Evolutionary conservation across 768 basidiomycete species (phyloP).

Genomic region (Pleurotus tuber-regium): DNA sequence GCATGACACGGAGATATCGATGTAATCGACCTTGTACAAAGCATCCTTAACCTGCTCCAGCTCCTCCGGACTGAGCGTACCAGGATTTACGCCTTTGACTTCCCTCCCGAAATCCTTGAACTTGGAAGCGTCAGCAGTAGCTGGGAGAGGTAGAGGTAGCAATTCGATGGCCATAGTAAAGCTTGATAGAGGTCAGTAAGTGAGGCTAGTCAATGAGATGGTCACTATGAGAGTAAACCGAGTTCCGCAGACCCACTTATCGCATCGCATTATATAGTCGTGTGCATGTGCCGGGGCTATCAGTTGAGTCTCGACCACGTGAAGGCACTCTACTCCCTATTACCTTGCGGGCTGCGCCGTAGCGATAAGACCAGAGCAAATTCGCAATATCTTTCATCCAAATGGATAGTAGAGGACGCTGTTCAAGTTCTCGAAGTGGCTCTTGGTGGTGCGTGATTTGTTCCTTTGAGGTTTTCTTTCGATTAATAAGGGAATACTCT

Average conservation of each 20-base stretch:
- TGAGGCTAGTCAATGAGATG: not conserved
- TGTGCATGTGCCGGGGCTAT: too few species aligned
- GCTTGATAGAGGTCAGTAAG: not conserved
- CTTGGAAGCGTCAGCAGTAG: constrained; percentile 64
- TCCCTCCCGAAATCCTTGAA: constrained; percentile 74
- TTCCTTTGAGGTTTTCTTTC: too few species aligned
- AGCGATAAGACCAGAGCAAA: constrained; percentile 1
- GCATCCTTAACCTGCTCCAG: constrained; percentile 67
- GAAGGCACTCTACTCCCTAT: not conserved
- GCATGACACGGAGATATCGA: constrained; percentile 1
- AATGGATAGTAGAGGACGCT: too few species aligned
- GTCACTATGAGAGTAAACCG: not conserved
- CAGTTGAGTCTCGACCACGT: too few species aligned
- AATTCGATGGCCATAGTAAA: constrained; percentile 65
- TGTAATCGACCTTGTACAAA: constrained; percentile 65
- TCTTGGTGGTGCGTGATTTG: too few species aligned
- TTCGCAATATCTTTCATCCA: too few species aligned
- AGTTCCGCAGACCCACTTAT: not conserved
- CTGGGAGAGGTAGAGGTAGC: constrained; percentile 63
- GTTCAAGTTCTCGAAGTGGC: too few species aligned
- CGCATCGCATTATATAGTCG: not conserved
- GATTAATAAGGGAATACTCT: too few species aligned
- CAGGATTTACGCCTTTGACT: constrained; percentile 73
- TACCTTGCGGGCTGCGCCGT: not conserved
- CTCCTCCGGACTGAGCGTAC: constrained; percentile 52